Evolutionary conservation across 139 green algal genomes (phyloP).

Genomic region (Closterium sp.): DNA sequence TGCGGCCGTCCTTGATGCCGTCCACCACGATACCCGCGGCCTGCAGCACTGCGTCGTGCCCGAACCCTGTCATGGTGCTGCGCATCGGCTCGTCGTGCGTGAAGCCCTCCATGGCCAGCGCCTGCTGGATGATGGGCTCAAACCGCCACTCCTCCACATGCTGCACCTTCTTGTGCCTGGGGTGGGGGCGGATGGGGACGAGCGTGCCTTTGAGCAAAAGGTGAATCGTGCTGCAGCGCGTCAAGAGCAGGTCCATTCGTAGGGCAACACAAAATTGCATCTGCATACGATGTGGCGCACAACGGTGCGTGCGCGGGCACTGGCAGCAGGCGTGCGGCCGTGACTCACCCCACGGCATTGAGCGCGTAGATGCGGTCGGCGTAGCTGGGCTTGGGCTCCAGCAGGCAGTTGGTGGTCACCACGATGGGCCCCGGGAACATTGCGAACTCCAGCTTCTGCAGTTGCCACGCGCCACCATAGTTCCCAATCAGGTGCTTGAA

Average conservation of each 20-base stretch:
- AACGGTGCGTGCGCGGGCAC: no score
- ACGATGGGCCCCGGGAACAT: conserved; percentile 63
- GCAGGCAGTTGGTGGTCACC: conserved; percentile 77
- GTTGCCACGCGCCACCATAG: conserved; percentile 68
- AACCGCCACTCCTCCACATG: conserved; percentile 50
- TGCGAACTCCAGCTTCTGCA: conserved; percentile 70
- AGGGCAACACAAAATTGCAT: no score
- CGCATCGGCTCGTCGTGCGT: neutral
- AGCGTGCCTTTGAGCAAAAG: no score
- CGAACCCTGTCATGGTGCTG: conserved; percentile 49
- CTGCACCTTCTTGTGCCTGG: neutral
- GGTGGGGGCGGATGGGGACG: neutral
- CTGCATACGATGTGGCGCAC: no score
- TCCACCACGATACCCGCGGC: conserved; percentile 58
- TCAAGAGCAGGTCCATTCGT: no score
- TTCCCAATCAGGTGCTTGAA: conserved; percentile 63
- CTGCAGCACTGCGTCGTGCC: conserved; percentile 51
- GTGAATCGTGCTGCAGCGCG: no score
- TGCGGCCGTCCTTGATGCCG: conserved; percentile 55
- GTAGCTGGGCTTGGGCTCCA: conserved; percentile 64
- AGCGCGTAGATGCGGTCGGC: conserved; percentile 68
- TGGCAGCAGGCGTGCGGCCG: no score
- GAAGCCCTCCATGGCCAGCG: conserved; percentile 45
- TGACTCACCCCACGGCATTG: conserved; percentile 26
- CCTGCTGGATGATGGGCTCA: conserved; percentile 27